Evolutionary conservation across 164 flowering plant species (phyloP).

Genomic region (Tinospora cordifolia): DNA sequence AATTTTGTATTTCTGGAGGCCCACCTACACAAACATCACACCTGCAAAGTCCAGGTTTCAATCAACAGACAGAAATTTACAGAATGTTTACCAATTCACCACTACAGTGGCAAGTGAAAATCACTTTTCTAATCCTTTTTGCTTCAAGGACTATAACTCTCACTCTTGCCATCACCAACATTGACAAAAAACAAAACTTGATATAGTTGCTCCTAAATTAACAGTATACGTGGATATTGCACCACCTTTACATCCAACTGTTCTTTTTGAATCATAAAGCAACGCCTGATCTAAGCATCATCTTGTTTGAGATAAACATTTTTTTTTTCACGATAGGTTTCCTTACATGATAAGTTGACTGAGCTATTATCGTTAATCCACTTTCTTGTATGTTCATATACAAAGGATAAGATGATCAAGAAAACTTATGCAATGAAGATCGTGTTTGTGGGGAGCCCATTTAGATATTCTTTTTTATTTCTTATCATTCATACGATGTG

Average conservation of each 20-base stretch:
- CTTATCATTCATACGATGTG: background rate
- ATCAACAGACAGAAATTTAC: background rate
- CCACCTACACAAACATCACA: constrained; percentile 80
- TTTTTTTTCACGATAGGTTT: background rate
- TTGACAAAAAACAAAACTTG: background rate
- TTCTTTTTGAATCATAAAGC: background rate
- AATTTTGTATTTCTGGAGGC: constrained; percentile 56
- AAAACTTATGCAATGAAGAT: too few relatives aligned
- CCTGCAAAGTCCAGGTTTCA: constrained; percentile 29
- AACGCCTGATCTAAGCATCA: background rate
- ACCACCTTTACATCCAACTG: background rate
- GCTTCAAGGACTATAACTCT: too few relatives aligned
- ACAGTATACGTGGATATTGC: background rate
- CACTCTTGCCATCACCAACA: too few relatives aligned
- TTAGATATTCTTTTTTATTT: too few relatives aligned
- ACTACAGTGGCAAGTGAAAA: background rate
- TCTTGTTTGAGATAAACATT: background rate
- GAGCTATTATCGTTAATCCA: too few relatives aligned
- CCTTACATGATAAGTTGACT: background rate
- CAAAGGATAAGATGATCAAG: too few relatives aligned
- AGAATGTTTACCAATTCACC: background rate
- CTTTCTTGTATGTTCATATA: too few relatives aligned
- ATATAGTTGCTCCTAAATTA: background rate
- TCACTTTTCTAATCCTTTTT: too few relatives aligned
- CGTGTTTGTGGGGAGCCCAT: too few relatives aligned